Evolutionary conservation across 805 yeast species (phyloP), one percentile per base, ranked within the genome.

Genomic region (Yarrowia bubula): DNA sequence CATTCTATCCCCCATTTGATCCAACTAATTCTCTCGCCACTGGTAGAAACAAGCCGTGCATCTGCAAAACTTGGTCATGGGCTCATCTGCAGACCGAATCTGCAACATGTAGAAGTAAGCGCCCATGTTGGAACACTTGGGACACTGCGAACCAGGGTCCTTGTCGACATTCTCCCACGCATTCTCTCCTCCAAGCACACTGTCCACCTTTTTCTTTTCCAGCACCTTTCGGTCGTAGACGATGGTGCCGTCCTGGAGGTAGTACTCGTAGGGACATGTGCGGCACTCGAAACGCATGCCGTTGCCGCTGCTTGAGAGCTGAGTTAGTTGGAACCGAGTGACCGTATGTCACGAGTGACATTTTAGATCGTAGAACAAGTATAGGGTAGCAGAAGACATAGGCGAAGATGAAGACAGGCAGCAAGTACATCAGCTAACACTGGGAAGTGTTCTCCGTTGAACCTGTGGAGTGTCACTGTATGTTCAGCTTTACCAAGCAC

Each of bases 131-230:
- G 90, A 96, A 79, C 99, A 95, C 48, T 85, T 81, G 3, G 98
- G 97, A 80, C 99, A 93, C 74, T 93, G 96, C 0, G 93, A 90
- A 1, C 86, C 80, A 0, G 98, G 95, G 17, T 44, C 55, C 74
- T 95, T 98, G 74, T 95, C 99, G 32, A 95, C 99, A 73, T 95
- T 93, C 75, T 93, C 98, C 99, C 99, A 95, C 1, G 98, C 96
- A 35, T 97, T 98, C 68, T 86, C 95, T 39, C 72, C 97, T 66
- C 99, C 99, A 15, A 95, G 81, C 11, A 95, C 97, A 78, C 93
- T 99, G 75, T 95, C 99, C 2, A 95, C 93, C 69, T 91, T 89
- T 73, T 95, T 95, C 74, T 97, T 81, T 37, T 89, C 88, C 71
- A 95, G 81, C 67, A 83, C 83, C 73, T 89, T 91, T 65, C 98